Conservation (phyloP, 257 asterid genomes). For the Ehretia macrophylla region DNA sequence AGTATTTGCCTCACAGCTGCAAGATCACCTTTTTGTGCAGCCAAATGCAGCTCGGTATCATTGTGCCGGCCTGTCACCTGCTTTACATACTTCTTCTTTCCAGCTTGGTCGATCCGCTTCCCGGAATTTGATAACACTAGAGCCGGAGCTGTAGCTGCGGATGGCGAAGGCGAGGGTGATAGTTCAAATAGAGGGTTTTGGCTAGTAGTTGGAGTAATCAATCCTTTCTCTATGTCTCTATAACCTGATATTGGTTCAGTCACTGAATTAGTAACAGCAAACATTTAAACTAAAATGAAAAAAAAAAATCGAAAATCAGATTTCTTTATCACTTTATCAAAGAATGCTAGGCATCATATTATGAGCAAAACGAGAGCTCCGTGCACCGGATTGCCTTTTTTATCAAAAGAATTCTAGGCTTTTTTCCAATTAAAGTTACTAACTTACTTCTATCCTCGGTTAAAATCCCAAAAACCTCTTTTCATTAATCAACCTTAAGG, state of each 20-base stretch:
- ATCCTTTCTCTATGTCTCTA: conserved; percentile 32
- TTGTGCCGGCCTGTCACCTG: conserved; percentile 55
- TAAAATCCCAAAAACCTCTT: no score
- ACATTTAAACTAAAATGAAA: neutral
- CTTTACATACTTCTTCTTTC: conserved; percentile 52
- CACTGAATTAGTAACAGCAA: neutral
- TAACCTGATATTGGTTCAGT: conserved; percentile 16
- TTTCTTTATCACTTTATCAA: neutral
- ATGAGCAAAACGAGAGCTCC: no score
- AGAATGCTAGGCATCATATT: neutral
- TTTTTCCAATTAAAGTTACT: no score
- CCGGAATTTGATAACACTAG: conserved; percentile 52
- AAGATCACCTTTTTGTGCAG: conserved; percentile 52
- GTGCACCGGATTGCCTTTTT: no score
- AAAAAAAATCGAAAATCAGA: neutral
- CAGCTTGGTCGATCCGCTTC: conserved; percentile 49
- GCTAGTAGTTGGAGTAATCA: conserved; percentile 19
- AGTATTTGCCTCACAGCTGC: conserved; percentile 40
- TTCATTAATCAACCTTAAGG: no score
- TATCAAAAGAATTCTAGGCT: no score
- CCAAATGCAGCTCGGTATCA: conserved; percentile 51
- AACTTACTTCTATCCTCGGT: no score
- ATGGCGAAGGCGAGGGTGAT: conserved; percentile 37
- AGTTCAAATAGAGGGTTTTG: conserved; percentile 30
- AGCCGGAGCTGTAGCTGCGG: conserved; percentile 50